Conservation (phyloP, 768 basidiomycete genomes). For the Russula vinacea region DNA sequence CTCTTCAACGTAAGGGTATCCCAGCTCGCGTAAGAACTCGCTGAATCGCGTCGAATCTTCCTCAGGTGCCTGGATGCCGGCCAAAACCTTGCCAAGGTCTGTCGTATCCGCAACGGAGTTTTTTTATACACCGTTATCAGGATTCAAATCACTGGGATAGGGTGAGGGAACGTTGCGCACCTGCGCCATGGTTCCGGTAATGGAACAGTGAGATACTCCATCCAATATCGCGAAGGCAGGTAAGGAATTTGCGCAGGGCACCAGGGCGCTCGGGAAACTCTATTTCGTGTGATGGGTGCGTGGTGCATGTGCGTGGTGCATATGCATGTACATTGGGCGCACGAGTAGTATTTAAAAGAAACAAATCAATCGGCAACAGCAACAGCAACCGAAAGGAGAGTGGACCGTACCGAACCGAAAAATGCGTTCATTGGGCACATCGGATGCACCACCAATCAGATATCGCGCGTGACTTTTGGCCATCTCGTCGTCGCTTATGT, state of each 20-base stretch:
- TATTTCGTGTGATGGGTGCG: constrained; percentile 35
- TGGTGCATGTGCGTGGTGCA: not conserved
- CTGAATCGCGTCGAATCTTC: constrained; percentile 65
- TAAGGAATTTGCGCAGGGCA: constrained; percentile 86
- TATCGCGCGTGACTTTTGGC: constrained; percentile 94
- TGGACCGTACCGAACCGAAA: constrained; percentile 80
- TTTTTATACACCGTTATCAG: constrained; percentile 8
- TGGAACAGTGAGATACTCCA: constrained; percentile 99
- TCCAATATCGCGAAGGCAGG: constrained; percentile 63
- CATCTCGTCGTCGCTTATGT: constrained; percentile 93
- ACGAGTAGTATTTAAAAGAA: not conserved
- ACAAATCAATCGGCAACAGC: not conserved
- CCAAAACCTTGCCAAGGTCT: constrained; percentile 92
- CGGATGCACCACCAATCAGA: constrained; percentile 83
- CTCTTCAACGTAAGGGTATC: constrained; percentile 90
- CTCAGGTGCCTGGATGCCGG: constrained; percentile 87
- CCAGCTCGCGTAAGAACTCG: constrained; percentile 70
- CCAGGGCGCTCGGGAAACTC: constrained; percentile 96
- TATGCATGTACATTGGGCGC: not conserved
- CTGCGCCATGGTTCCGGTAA: constrained; percentile 96
- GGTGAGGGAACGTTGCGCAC: constrained; percentile 44
- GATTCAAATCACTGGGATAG: not conserved
- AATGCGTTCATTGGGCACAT: constrained; percentile 79
- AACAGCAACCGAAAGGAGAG: not conserved
- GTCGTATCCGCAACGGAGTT: not conserved